Percentiles rank a stretch among this genome's conserved stretches.
These are phyloP conservation scores for Trichothecium sympodiale DNA, from an alignment of 2,329 filamentous ascomycete genomes.

Conservation along the genomic window DNA sequence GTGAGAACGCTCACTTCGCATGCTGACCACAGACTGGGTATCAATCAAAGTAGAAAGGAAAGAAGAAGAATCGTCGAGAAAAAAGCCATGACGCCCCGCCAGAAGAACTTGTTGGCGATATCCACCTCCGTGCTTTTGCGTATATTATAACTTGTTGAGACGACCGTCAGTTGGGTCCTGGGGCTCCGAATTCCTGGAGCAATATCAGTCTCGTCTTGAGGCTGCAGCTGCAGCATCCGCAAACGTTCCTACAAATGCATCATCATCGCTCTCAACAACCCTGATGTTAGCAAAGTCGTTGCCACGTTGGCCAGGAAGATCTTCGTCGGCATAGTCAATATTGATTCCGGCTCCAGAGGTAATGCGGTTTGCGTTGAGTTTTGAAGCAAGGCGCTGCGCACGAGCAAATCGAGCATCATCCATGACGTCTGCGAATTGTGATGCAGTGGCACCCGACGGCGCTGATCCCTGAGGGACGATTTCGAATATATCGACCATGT, in stretches of 20 bases:
- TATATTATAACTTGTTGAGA: no score
- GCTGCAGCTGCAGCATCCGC: slow-evolving; percentile 42
- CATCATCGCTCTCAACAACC: slow-evolving; percentile 21
- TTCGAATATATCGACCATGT: slow-evolving; percentile 58
- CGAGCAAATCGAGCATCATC: slow-evolving; percentile 45
- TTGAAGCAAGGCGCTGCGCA: slow-evolving; percentile 52
- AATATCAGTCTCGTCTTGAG: no score
- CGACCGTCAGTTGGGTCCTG: no score
- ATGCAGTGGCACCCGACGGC: slow-evolving; percentile 19
- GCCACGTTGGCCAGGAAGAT: slow-evolving; percentile 28
- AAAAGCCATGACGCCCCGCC: no score
- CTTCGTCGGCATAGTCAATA: slow-evolving; percentile 45
- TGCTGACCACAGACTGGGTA: no score
- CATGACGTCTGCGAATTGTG: slow-evolving; percentile 35
- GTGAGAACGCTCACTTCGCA: no score
- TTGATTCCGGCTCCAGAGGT: slow-evolving; percentile 28
- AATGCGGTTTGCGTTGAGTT: slow-evolving; percentile 37
- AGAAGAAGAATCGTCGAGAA: no score
- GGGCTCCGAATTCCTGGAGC: no score
- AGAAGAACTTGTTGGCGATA: no score
- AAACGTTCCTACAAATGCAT: slow-evolving; percentile 47
- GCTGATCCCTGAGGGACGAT: slow-evolving; percentile 42
- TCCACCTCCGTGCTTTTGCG: no score
- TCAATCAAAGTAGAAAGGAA: no score
- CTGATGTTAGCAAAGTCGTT: slow-evolving; percentile 19